phyloP scores from a whole-genome alignment of 768 basidiomycete genomes.

The Coprinopsis marcescibilis region DNA sequence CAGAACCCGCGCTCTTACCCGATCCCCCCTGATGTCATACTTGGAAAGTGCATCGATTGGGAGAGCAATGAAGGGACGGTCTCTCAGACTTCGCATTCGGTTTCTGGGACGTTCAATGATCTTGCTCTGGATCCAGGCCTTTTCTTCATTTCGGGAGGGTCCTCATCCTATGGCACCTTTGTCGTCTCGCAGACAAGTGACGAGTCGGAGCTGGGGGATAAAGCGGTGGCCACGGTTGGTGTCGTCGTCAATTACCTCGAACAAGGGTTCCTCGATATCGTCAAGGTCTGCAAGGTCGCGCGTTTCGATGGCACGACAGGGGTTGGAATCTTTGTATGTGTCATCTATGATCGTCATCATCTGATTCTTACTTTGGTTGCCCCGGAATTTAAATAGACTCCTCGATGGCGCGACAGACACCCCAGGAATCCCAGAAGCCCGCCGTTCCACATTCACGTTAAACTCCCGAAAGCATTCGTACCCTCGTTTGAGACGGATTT shows the following conservation, averaged over 20 bases:
- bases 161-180: background rate
- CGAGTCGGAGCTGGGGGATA: background rate
- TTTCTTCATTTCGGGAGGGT: slow-evolving; percentile 1
- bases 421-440: background rate
- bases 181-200: background rate
- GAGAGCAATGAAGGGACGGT: background rate
- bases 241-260: background rate
- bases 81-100: background rate
- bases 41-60: background rate
- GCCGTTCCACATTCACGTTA: background rate
- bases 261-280: background rate
- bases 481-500: background rate
- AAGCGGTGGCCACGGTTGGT: background rate
- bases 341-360: background rate
- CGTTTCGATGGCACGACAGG: background rate
- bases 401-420: background rate
- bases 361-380: background rate
- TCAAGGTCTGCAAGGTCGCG: background rate
- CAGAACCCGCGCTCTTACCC: background rate
- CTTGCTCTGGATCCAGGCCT: background rate
- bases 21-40: background rate
- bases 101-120: background rate
- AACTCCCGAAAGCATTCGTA: background rate
- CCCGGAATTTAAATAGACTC: background rate
- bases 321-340: slow-evolving; percentile 1